A percentile compares a stretch with the other conserved stretches of the same genome.
phyloP scores from a whole-genome alignment of 805 yeast species.

The Metschnikowia matae region DNA sequence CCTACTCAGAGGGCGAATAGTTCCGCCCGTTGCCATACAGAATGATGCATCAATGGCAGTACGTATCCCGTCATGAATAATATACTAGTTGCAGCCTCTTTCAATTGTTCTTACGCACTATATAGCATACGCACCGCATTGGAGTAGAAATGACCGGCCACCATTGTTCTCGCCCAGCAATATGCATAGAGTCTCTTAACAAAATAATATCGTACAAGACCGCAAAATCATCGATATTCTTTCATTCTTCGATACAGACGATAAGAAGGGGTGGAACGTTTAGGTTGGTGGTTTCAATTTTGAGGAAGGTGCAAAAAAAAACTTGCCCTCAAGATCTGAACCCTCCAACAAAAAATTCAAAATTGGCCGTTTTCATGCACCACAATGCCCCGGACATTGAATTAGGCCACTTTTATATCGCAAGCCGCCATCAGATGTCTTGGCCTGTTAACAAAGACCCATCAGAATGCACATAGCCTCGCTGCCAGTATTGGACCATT shows the following conservation, averaged over 20 bases:
- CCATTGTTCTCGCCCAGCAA: background rate
- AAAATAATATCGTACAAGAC: background rate
- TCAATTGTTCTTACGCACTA: background rate
- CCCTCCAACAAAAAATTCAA: too few relatives aligned
- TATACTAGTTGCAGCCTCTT: background rate
- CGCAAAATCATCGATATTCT: background rate
- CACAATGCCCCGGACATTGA: background rate
- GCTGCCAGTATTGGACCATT: background rate
- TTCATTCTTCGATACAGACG: too few relatives aligned
- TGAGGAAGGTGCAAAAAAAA: too few relatives aligned
- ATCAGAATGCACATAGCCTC: background rate
- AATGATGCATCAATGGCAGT: background rate
- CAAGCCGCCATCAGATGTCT: background rate
- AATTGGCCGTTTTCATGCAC: background rate
- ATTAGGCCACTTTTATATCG: background rate
- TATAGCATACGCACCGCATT: background rate
- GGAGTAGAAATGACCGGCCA: background rate
- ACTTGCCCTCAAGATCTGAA: too few relatives aligned
- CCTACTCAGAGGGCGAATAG: conserved; percentile 8
- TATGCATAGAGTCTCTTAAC: background rate
- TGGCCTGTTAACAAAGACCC: background rate
- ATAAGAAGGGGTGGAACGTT: too few relatives aligned
- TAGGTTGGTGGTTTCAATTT: too few relatives aligned
- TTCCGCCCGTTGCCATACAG: background rate
- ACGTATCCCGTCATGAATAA: background rate